Base-by-base conservation (phyloP, 169 alveolate genomes). In the Eimeria maxima region DNA sequence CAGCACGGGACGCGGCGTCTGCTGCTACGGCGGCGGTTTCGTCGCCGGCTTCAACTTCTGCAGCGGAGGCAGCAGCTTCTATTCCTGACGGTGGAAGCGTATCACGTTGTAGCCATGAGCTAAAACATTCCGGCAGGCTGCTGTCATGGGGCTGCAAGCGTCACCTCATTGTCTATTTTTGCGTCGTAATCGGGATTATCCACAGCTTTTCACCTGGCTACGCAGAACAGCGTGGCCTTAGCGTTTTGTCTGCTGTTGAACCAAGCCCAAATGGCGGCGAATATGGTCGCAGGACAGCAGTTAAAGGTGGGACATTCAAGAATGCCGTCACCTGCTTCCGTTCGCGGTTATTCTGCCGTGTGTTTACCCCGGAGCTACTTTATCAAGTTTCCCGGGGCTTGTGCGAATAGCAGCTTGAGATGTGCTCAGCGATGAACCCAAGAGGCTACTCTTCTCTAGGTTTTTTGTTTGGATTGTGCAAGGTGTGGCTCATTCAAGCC, bases 221-320 rank as follows among this genome's bases (percentile, higher is more conserved):
- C 20, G 91, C 91, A 55, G 91, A 83, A 65, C 74, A 65, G 74
- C 42, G 74, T 8, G 74, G 74, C 74, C 42, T 38, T 65, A 5
- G 74, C 22, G 74, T n/a, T n/a, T 38, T 22, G 42, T 65, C 74
- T 5, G n/a, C 74, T 65, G 44, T 65, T 38, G 18, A 22, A 65
- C 2, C 22, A 65, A 65, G 74, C 74, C 74, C 10, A n/a, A n/a
- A 6, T 5, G 74, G 74, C 42, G 3, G 42, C 10, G 74, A 65
- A 16, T 33, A 65, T 4, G 22, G 74, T 16, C 74, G 14, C 33
- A 5, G 18, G 42, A 0, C 1, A 65, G 74, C 74, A 24, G 5
- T 65, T 65, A 38, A 7, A 65, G 74, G 74, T 65, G n/a, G 20
- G 69, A n/a, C 69, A 60, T 16, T 16, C 38, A 11, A 20, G n/a